These are phyloP conservation scores for Tolypocladium amazonense DNA, from an alignment of 2,329 filamentous ascomycete genomes.

Conservation along the genomic window DNA sequence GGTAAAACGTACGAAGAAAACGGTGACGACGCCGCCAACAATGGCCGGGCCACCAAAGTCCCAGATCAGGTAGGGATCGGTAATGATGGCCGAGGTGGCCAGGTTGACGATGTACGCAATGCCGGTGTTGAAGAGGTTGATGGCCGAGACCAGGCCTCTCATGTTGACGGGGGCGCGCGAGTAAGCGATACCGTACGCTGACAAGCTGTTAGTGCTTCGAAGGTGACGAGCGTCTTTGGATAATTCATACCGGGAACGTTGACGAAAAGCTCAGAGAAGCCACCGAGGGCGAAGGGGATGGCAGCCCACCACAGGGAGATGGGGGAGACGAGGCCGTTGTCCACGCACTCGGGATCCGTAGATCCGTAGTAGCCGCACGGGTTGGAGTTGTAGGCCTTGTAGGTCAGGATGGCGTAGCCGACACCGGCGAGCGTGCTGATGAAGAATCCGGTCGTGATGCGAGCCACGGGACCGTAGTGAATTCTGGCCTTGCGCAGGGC, in stretches of 20 bases:
- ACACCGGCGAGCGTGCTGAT: slow-evolving; percentile 38
- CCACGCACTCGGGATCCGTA: slow-evolving; percentile 9
- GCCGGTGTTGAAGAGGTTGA: slow-evolving; percentile 36
- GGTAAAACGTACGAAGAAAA: slow-evolving; percentile 22
- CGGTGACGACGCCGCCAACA: slow-evolving; percentile 29
- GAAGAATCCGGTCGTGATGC: slow-evolving; percentile 48
- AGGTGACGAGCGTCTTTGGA: background rate
- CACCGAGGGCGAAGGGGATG: slow-evolving; percentile 14
- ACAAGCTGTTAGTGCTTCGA: background rate
- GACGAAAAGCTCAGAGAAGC: slow-evolving; percentile 17
- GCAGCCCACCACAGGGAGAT: slow-evolving; percentile 14
- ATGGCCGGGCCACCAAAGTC: slow-evolving; percentile 38
- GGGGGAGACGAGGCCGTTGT: slow-evolving; percentile 11
- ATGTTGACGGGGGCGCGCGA: slow-evolving; percentile 39
- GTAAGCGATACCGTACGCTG: slow-evolving; percentile 40
- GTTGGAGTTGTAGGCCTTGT: slow-evolving; percentile 44
- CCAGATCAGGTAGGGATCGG: slow-evolving; percentile 38
- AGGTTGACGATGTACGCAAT: slow-evolving; percentile 35
- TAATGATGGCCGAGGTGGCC: slow-evolving; percentile 32
- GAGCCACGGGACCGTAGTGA: slow-evolving; percentile 45
- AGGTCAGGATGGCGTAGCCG: slow-evolving; percentile 44
- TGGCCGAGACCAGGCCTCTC: slow-evolving; percentile 37
- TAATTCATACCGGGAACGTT: slow-evolving; percentile 10
- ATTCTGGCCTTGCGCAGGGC: slow-evolving; percentile 38
- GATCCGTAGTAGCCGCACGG: slow-evolving; percentile 29